Percentiles rank a stretch among this genome's conserved stretches.
These are phyloP conservation scores for Lecanicillium sp. DNA, from an alignment of 2,329 filamentous ascomycete species.

Conservation along the genomic window DNA sequence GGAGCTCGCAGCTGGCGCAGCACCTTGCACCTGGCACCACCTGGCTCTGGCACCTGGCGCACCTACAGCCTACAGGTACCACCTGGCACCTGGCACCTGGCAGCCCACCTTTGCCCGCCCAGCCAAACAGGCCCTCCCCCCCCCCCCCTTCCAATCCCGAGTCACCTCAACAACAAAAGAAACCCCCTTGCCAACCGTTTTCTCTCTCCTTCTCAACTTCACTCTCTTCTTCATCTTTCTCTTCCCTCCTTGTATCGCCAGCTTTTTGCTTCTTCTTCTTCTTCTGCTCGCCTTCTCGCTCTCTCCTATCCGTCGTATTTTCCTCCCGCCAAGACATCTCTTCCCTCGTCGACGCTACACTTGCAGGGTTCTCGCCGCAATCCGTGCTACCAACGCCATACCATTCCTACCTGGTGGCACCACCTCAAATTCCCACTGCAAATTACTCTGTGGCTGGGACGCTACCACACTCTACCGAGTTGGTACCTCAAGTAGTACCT, in stretches of 20 bases:
- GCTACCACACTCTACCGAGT: background rate
- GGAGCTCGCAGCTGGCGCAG: too few relatives aligned
- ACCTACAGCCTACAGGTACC: too few relatives aligned
- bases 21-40: too few relatives aligned
- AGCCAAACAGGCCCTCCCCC: too few relatives aligned
- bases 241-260: background rate
- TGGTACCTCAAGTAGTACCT: background rate
- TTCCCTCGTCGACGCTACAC: slow-evolving; percentile 9
- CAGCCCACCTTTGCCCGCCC: too few relatives aligned
- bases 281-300: background rate
- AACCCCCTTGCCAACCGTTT: background rate
- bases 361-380: slow-evolving; percentile 10
- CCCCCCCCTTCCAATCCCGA: too few relatives aligned
- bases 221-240: background rate
- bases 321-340: slow-evolving; percentile 4
- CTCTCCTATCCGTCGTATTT: slow-evolving; percentile 3
- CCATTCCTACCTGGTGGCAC: background rate
- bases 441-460: slow-evolving; percentile 12
- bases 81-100: too few relatives aligned
- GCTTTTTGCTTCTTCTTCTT: background rate
- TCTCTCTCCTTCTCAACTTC: background rate
- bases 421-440: background rate
- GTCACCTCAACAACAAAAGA: background rate
- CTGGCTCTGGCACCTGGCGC: too few relatives aligned
- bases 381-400: slow-evolving; percentile 3